These are phyloP conservation scores for Tuber magnatum DNA, from an alignment of 495 filamentous ascomycete species.

Conservation along the genomic window DNA sequence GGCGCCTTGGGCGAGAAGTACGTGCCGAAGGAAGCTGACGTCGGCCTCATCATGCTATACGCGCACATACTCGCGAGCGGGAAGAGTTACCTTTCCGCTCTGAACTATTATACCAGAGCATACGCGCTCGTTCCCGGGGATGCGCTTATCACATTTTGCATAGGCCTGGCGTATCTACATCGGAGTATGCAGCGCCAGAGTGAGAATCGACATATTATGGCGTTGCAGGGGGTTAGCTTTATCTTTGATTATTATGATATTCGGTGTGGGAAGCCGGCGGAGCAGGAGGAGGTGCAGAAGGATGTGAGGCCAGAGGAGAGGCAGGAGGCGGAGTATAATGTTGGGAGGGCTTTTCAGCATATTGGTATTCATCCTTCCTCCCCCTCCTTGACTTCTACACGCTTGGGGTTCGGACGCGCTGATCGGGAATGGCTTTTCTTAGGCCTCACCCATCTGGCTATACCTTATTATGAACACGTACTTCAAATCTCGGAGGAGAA, in stretches of 20 bases:
- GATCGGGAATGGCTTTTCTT: not conserved
- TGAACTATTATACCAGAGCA: conserved; percentile 89
- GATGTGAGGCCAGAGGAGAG: conserved; percentile 37
- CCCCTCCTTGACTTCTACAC: not conserved
- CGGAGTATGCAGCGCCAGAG: conserved; percentile 79
- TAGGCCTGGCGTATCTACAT: conserved; percentile 71
- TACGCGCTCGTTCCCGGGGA: conserved; percentile 71
- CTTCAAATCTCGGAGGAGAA: conserved; percentile 39
- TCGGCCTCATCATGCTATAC: conserved; percentile 75
- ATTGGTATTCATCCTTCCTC: conserved; percentile 47
- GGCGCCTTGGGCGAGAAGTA: conserved; percentile 38
- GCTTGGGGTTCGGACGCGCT: not conserved
- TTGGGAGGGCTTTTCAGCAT: conserved; percentile 70
- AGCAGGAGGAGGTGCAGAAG: not conserved
- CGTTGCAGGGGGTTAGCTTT: conserved; percentile 77
- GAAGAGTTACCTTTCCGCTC: conserved; percentile 68
- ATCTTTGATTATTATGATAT: conserved; percentile 66
- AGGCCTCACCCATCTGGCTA: conserved; percentile 65
- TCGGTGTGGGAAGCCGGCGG: conserved; percentile 34
- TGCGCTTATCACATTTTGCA: conserved; percentile 63
- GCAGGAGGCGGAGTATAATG: conserved; percentile 87
- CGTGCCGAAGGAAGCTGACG: conserved; percentile 51
- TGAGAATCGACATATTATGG: conserved; percentile 78
- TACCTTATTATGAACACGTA: conserved; percentile 63
- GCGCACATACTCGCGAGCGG: conserved; percentile 76